Evolutionary conservation across 2,329 filamentous ascomycete genomes (phyloP), one percentile per base, ranked within the genome.

Genomic region (Fusarium circinatum): DNA sequence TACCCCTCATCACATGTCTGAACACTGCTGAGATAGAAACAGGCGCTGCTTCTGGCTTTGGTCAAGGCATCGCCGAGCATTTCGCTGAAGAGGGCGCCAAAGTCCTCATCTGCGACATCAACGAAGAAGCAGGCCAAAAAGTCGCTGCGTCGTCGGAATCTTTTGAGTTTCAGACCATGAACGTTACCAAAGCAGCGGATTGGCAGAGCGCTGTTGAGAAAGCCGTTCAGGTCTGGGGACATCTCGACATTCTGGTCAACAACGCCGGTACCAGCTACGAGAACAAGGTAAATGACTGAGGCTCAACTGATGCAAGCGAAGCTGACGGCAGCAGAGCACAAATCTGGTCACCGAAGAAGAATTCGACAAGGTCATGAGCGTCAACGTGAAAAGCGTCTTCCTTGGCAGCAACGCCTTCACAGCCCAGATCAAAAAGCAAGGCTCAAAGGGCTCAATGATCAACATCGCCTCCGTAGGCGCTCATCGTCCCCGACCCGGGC

Each of bases 401-500:
- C 41, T 61, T 1, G 62, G 67, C 3, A 71, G 68, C 7, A 67
- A 71, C 12, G 45, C 60, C 1, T 65, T 47, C 20, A 69, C 54
- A 5, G 4, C 49, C 6, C 57, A 70, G 5, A 11, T 65, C 3
- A 70, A 38, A 5, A 66, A 45, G 2, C 70, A 73, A 2, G 65
- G 65, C 0, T 42, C 39, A 4, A 71, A 66, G 14, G 70, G 55
- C 0, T 65, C 65, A 3, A 54, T 72, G 59, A 73, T 65, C 45
- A 75, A 74, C 30, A 70, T 74, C 12, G 49, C 65, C 39, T 58
- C 54, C 7, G 65, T 70, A 4, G 65, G 57, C 2, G 66, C 61
- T 1, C 54, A 66, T 8, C 34, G 92, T 32, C 91, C 91, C 0
- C 84, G 91, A 30, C 89, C 89, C 0, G 88, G 90, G 0, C 77